phyloP scores from a whole-genome alignment of 2,329 filamentous ascomycete species.

The Trichoderma sp. region DNA sequence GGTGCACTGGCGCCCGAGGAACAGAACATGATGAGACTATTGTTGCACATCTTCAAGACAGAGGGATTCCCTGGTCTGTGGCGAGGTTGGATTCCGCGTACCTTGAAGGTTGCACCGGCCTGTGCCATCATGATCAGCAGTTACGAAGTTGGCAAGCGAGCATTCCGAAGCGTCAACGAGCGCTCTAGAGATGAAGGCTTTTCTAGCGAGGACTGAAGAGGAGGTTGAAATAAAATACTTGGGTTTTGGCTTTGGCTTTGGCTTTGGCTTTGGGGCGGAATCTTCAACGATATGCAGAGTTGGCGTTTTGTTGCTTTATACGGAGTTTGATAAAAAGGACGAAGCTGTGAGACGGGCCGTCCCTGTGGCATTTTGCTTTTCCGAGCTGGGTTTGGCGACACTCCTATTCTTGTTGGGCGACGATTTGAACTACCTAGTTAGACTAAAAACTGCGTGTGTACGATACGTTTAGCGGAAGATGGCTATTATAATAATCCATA shows the following conservation, averaged over 20 bases:
- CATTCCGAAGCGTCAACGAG: constrained; percentile 73
- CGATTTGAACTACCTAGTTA: neutral
- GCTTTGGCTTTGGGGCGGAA: neutral
- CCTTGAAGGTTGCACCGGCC: constrained; percentile 89
- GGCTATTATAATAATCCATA: neutral
- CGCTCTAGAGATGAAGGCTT: constrained; percentile 24
- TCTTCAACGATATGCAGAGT: neutral
- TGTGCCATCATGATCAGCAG: constrained; percentile 99
- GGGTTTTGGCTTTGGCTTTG: neutral
- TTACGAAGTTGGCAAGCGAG: constrained; percentile 92
- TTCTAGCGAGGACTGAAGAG: neutral
- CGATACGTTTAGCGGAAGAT: constrained; percentile 28
- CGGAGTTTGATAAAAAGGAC: constrained; percentile 16
- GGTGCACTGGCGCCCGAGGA: constrained; percentile 63
- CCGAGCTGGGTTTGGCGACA: constrained; percentile 7
- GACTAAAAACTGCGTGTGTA: constrained; percentile 17
- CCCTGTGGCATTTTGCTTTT: neutral
- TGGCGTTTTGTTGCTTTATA: constrained; percentile 9
- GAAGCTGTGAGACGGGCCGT: neutral
- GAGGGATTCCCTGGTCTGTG: constrained; percentile 82
- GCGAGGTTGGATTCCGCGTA: constrained; percentile 87
- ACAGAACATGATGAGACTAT: constrained; percentile 72
- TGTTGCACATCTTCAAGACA: constrained; percentile 87
- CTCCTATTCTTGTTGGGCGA: constrained; percentile 10
- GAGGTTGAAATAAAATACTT: neutral